These are phyloP conservation scores for Neurospora sp. DNA, from an alignment of 2,329 filamentous ascomycete species.

Conservation along the genomic window DNA sequence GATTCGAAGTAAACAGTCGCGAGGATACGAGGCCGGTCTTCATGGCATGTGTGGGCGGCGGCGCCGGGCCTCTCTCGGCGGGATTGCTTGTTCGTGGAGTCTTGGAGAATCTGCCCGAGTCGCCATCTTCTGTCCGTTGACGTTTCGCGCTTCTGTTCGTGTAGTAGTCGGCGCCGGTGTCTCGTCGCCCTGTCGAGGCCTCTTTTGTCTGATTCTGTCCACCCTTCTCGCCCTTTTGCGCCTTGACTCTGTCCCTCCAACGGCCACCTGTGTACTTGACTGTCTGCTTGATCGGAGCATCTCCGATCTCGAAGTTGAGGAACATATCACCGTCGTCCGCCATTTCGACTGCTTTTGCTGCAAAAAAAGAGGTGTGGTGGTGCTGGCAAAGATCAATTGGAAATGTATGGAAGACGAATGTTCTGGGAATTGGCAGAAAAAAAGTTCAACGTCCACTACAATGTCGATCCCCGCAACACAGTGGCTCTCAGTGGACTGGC, in stretches of 20 bases:
- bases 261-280: constrained; percentile 76
- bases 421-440: constrained; percentile 5
- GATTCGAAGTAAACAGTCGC: constrained; percentile 87
- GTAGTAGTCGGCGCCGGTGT: constrained; percentile 13
- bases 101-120: constrained; percentile 18
- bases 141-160: constrained; percentile 20
- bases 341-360: constrained; percentile 43
- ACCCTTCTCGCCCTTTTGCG: constrained; percentile 51
- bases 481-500: neutral
- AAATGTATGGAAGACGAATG: neutral
- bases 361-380: neutral
- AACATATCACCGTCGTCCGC: constrained; percentile 83
- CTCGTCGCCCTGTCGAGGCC: constrained; percentile 12
- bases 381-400: neutral
- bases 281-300: constrained; percentile 51
- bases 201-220: constrained; percentile 16
- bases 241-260: constrained; percentile 81
- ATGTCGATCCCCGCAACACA: neutral
- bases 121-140: constrained; percentile 18
- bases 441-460: constrained; percentile 3
- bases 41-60: constrained; percentile 15
- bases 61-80: constrained; percentile 18
- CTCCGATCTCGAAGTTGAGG: constrained; percentile 77
- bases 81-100: constrained; percentile 18
- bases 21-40: constrained; percentile 54